Percentiles rank a stretch among this genome's conserved stretches.
Evolutionary conservation across 768 basidiomycete species (phyloP).

Genomic region (Mycena alexandri): DNA sequence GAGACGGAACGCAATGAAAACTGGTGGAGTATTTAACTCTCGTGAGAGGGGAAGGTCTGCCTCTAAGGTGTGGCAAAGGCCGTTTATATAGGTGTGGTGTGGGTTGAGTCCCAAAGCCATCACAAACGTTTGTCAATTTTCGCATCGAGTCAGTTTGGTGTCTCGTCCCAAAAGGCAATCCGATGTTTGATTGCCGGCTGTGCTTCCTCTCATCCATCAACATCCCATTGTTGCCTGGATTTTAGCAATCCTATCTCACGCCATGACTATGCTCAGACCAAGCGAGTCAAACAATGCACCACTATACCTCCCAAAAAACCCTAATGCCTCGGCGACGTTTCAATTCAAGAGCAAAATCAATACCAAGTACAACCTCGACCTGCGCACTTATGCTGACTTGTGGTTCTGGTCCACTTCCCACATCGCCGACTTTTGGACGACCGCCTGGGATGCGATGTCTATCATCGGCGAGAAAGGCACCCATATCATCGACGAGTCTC

Average conservation of each 20-base stretch:
- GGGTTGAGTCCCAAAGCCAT: too few species aligned
- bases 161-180: too few species aligned
- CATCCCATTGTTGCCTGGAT: too few species aligned
- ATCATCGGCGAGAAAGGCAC: conserved; percentile 73
- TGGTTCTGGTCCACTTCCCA: conserved; percentile 74
- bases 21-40: conserved; percentile 28
- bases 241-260: too few species aligned
- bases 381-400: conserved; percentile 72
- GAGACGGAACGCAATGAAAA: not conserved
- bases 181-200: too few species aligned
- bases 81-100: conserved; percentile 17
- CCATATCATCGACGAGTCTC: conserved; percentile 68
- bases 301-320: conserved; percentile 59
- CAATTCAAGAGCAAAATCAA: conserved; percentile 67
- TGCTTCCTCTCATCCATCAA: too few species aligned
- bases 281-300: conserved; percentile 39
- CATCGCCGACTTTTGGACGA: conserved; percentile 76
- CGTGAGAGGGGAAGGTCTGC: conserved; percentile 30
- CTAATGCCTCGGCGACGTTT: conserved; percentile 59
- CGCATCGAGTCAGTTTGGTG: too few species aligned
- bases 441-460: conserved; percentile 77
- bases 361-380: conserved; percentile 53
- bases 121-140: too few species aligned
- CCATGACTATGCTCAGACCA: not conserved
- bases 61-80: too few species aligned